Base-by-base conservation (phyloP, 2,329 filamentous ascomycete species). In the Hypoxylon sp. region DNA sequence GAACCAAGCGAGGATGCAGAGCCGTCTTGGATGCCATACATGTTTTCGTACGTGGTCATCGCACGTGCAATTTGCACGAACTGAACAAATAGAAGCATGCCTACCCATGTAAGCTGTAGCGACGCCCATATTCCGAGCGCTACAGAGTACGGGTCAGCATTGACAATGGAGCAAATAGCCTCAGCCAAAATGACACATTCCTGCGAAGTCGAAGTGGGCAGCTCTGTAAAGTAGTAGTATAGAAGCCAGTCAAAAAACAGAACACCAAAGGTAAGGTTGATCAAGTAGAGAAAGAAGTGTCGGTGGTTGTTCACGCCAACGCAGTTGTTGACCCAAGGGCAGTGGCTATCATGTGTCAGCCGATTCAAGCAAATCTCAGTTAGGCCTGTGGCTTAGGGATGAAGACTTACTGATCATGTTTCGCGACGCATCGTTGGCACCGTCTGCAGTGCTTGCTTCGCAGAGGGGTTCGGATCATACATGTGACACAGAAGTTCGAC, bases 281-380 rank as follows among this genome's bases (percentile, higher is more conserved):
- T 75, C 12, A 99, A 81, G 69, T 97, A 99, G 38, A 97, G 76
- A 66, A 97, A 89, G 71, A 99, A 99, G 63, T 97, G 92, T 9
- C 94, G 87, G 67, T 97, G 89, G 70, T 97, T 99, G 75, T 97
- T 97, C 58, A 94, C 83, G 31, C 90, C 94, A 30, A 99, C 84
- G 65, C 94, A 99, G 72, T 97, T 97, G 73, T 96, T 89, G 16
- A 97, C 90, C 94, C 94, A 99, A 0, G 94, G 94, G 67, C 94
- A 99, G 69, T 99, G 94, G 67, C 91, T 95, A 47, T 3, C 20
- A 12, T 7, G 9, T 4, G 45, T 72, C 63, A 69, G 68, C 43
- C 16, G 17, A 40, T 31, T 12, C 13, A 11, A 31, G 40, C 3
- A 11, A 2, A 40, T 19, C 12, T 29, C 15, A n/a, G n/a, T n/a